Percentiles rank a stretch among this genome's conserved stretches.
Evolutionary conservation across 108 stramenopile species (phyloP).

Genomic region (Nannochloropsis salina): DNA sequence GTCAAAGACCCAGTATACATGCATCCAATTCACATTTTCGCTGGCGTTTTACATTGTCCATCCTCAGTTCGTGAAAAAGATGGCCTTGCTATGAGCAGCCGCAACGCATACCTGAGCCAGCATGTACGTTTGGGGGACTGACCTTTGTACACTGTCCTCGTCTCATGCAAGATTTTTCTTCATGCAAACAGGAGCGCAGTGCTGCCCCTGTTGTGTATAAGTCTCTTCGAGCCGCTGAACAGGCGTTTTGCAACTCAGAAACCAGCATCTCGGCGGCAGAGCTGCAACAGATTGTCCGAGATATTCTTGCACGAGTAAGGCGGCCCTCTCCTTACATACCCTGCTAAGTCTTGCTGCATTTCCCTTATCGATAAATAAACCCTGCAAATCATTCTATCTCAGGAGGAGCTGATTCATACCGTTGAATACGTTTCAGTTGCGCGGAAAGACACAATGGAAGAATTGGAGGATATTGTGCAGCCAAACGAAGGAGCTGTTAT

Average conservation of each 20-base stretch:
- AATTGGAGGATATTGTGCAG: constrained; percentile 25
- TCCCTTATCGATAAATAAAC: no score
- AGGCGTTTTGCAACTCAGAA: background rate
- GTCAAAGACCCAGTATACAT: background rate
- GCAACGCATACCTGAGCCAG: constrained; percentile 81
- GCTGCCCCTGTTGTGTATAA: constrained; percentile 72
- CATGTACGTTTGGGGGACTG: background rate
- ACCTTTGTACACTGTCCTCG: no score
- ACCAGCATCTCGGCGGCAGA: background rate
- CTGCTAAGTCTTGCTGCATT: constrained; percentile 26
- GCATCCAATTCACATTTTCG: background rate
- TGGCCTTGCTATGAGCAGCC: constrained; percentile 89
- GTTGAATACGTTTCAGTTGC: constrained; percentile 49
- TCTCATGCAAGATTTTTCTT: no score
- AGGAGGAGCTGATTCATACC: constrained; percentile 32
- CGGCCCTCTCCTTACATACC: background rate
- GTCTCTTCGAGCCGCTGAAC: constrained; percentile 57
- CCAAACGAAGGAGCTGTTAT: constrained; percentile 38
- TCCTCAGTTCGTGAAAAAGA: constrained; percentile 65
- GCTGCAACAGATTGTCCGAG: background rate
- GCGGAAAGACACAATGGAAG: constrained; percentile 36
- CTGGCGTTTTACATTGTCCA: background rate
- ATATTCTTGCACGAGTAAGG: background rate
- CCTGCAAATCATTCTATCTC: background rate
- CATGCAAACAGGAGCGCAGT: constrained; percentile 57